phyloP scores from a whole-genome alignment of 208 protist species.

The Vickermania spadyakhi region DNA sequence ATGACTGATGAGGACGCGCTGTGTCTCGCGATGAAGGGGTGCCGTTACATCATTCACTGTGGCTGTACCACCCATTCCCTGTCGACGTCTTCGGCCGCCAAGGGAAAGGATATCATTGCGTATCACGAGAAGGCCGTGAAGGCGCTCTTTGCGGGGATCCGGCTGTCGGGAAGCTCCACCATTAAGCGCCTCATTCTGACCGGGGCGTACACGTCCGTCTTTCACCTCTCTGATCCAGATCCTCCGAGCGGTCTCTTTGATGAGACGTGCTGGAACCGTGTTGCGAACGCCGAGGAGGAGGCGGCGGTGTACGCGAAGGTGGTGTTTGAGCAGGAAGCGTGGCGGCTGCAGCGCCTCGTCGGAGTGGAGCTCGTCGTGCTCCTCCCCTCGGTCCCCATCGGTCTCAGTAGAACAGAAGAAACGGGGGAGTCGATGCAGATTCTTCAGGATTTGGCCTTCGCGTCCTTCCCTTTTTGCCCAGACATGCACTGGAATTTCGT shows the following conservation, averaged over 20 bases:
- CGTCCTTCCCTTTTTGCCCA: slow-evolving; percentile 73
- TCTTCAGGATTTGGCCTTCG: slow-evolving; percentile 59
- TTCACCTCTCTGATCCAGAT: slow-evolving; percentile 58
- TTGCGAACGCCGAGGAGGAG: slow-evolving; percentile 48
- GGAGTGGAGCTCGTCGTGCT: slow-evolving; percentile 84
- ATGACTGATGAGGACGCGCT: slow-evolving; percentile 70
- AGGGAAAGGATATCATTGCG: slow-evolving; percentile 30
- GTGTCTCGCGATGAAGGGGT: slow-evolving; percentile 67
- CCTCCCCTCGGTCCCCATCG: slow-evolving; percentile 77
- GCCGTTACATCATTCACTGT: slow-evolving; percentile 85
- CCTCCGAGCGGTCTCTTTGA: slow-evolving; percentile 62
- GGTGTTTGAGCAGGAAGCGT: slow-evolving; percentile 83
- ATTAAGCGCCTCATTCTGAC: slow-evolving; percentile 84
- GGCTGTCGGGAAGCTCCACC: slow-evolving; percentile 58
- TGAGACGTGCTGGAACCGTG: slow-evolving; percentile 76
- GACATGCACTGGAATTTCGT: slow-evolving; percentile 89
- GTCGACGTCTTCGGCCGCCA: not conserved
- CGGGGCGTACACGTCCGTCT: slow-evolving; percentile 67
- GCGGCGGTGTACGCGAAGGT: slow-evolving; percentile 74
- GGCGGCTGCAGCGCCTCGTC: slow-evolving; percentile 80
- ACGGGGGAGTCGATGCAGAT: slow-evolving; percentile 73
- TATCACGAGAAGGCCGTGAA: slow-evolving; percentile 67
- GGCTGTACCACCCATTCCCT: slow-evolving; percentile 40
- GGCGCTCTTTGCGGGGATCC: slow-evolving; percentile 82
- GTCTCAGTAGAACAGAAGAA: slow-evolving; percentile 71